Base-by-base conservation (phyloP, 163 green algal species). In the Prototheca cutis region DNA sequence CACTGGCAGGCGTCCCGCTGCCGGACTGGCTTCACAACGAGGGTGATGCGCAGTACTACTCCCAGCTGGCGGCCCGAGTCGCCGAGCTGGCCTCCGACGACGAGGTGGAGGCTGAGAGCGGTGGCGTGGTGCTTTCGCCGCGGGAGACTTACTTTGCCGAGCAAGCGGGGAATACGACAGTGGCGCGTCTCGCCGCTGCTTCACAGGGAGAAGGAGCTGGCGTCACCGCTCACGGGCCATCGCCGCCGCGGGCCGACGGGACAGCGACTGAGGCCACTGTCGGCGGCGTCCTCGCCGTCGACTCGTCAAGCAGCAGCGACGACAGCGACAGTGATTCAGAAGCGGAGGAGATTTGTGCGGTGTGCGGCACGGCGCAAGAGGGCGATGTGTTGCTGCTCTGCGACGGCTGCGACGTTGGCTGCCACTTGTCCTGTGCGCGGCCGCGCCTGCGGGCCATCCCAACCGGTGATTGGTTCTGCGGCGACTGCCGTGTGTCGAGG, bases 381-480 rank as follows among this genome's bases (percentile, higher is more conserved):
- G 76, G 66, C 6, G 71, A 79, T 39, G 40, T 76, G 40, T 62
- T 84, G 66, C 57, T 84, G 56, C 63, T 81, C 25, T 84, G 77
- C 48, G 77, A 84, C 57, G 52, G 34, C 21, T 84, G 77, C 55
- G 68, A 84, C 64, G 62, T 63, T 31, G 68, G 65, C 32, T 81
- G 65, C 53, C 77, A 84, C 67, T 63, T 76, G 47, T 25, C 33
- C 30, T 84, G 77, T 62, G 79, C 65, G 39, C 53, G 64, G 31
- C 59, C 71, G 39, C 52, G 59, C 18, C 39, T 79, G 25, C 68
- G 72, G 40, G 57, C 55, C 23, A 60, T 82, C 21, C 74, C 73
- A 39, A 65, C 72, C 30, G 73, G 67, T 4, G 68, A 81, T 52
- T 80, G 74, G 74, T 69, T 58, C 40, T 71, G 64, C n/a, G n/a